These are phyloP conservation scores for Aegilops longissima DNA, from an alignment of 176 grass and related monocot genomes.

Conservation along the genomic window DNA sequence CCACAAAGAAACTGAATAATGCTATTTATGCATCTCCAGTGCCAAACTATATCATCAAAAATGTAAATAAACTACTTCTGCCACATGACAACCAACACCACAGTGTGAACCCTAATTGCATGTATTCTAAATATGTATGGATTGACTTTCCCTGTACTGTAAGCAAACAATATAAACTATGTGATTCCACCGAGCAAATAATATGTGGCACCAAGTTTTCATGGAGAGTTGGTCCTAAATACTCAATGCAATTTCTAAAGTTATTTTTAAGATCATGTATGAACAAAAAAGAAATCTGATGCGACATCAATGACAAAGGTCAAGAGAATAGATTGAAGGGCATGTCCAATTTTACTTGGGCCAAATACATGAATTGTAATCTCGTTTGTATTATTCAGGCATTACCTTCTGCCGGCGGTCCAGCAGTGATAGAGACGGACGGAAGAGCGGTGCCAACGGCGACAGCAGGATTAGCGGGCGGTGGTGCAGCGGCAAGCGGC, in stretches of 20 bases:
- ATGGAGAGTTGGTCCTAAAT: not conserved
- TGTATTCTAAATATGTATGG: not conserved
- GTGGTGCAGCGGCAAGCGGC: too few species aligned
- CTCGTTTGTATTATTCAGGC: too few species aligned
- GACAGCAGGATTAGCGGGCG: too few species aligned
- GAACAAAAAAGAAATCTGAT: not conserved
- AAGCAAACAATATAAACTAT: slow-evolving; percentile 8
- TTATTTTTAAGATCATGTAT: not conserved
- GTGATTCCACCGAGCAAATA: not conserved
- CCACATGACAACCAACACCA: not conserved
- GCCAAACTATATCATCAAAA: not conserved
- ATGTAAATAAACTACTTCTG: too few species aligned
- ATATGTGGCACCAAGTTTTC: not conserved
- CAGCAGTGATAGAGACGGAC: too few species aligned
- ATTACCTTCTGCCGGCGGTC: too few species aligned
- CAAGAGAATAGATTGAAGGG: too few species aligned
- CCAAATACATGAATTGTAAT: too few species aligned
- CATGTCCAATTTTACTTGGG: too few species aligned
- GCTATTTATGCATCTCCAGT: not conserved
- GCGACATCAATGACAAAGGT: not conserved
- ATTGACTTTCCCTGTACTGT: not conserved
- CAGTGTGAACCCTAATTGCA: not conserved
- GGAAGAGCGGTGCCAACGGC: too few species aligned
- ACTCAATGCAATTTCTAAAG: not conserved
- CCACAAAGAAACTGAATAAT: too few species aligned